phyloP scores from a whole-genome alignment of 2,329 filamentous ascomycete genomes.

The Neopestalotiopsis sp. region DNA sequence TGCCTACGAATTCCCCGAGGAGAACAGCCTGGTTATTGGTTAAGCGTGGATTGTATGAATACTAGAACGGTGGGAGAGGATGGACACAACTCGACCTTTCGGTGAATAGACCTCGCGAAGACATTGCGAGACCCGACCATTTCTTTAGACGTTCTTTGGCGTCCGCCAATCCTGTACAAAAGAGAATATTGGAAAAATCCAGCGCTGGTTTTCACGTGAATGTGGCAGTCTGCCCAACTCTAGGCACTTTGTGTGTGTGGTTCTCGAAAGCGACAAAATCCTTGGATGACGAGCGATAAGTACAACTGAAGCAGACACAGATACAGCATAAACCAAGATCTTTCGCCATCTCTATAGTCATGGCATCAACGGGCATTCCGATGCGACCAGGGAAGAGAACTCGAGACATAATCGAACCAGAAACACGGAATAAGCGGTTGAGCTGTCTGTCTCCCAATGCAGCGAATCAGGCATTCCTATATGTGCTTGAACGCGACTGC shows the following conservation, averaged over 20 bases:
- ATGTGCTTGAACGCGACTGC: not conserved
- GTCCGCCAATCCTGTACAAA: constrained; percentile 38
- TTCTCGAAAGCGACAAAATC: not conserved
- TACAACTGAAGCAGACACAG: not conserved
- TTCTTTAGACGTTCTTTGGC: constrained; percentile 37
- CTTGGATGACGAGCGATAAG: not conserved
- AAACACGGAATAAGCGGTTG: not conserved
- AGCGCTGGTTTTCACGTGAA: not conserved
- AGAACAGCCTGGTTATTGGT: constrained; percentile 89
- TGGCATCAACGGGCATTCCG: not conserved
- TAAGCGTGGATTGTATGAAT: constrained; percentile 57
- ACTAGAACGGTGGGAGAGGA: constrained; percentile 31
- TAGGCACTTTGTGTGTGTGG: not conserved
- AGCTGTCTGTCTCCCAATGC: not conserved
- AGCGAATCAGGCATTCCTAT: not conserved
- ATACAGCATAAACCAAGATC: not conserved
- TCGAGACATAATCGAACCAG: not conserved
- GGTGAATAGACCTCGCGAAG: constrained; percentile 36
- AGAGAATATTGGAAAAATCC: constrained; percentile 31
- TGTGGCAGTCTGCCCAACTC: not conserved
- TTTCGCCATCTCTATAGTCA: not conserved
- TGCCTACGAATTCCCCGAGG: constrained; percentile 89
- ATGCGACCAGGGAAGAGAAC: not conserved
- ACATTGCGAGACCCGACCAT: constrained; percentile 33
- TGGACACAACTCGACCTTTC: constrained; percentile 20